Evolutionary conservation across 345 rosid species (phyloP), one percentile per base, ranked within the genome.

Genomic region (Diplotaxis tenuifolia): DNA sequence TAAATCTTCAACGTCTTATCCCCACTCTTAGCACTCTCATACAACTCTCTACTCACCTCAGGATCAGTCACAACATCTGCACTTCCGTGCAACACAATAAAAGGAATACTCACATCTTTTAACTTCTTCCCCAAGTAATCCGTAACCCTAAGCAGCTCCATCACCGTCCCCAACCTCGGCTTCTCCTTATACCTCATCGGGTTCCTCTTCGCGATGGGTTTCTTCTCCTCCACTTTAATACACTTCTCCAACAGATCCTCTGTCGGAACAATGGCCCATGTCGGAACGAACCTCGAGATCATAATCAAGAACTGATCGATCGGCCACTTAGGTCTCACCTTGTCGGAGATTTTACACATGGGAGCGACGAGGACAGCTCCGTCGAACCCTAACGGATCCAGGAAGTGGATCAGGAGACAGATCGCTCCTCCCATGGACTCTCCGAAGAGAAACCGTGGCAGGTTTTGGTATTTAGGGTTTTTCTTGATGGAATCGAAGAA

Each of bases 361-460:
- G 97, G 92, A 4, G 96, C 91, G 1, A 91, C 96, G 50, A 89
- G 71, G 28, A 91, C 61, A 0, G 97, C 94, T 3, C 98, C 96
- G 7, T 78, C 81, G 64, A 89, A 91, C 59, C 83, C 87, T 14
- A 19, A 31, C 2, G 80, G 86, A 64, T 84, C 86, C 0, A 85
- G 80, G 20, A 93, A 80, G 75, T 89, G 94, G 27, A 81, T 73
- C 66, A 88, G 32, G 10, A 94, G 84, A 72, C 83, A 83, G 68
- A 87, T 82, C 2, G 95, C 98, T 3, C 88, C 97, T 14, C 97
- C 96, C 96, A 89, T 86, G 4, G 97, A 93, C 73, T 94, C 97
- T 1, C 96, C 94, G 15, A 78, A 87, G 6, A 89, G 80, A 67
- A 94, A 91, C 22, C 83, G 79, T 12, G 92, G 95, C 29, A 88